phyloP scores from a whole-genome alignment of 1,139 yeast genomes.

The Candida glucosophila region DNA sequence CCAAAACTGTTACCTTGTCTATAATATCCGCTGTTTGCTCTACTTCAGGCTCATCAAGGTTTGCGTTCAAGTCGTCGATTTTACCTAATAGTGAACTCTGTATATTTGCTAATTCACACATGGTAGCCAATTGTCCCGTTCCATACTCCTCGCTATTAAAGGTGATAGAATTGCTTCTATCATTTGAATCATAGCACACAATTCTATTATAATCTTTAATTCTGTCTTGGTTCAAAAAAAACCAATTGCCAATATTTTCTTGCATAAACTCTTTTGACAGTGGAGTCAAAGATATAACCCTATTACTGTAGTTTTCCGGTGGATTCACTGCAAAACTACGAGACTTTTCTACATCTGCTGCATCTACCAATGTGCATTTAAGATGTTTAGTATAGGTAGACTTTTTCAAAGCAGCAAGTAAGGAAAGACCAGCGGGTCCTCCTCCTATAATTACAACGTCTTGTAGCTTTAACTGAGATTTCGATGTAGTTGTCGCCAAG shows the following conservation, averaged over 20 bases:
- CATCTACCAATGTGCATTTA: slow-evolving; percentile 67
- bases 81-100: slow-evolving; percentile 60
- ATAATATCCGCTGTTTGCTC: slow-evolving; percentile 41
- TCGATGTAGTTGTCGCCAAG: slow-evolving; percentile 5
- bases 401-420: slow-evolving; percentile 68
- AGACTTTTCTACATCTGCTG: slow-evolving; percentile 47
- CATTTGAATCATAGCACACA: slow-evolving; percentile 75
- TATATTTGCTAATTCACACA: slow-evolving; percentile 82
- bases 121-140: slow-evolving; percentile 49
- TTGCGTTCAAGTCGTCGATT: slow-evolving; percentile 40
- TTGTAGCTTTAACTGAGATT: slow-evolving; percentile 14
- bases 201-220: slow-evolving; percentile 74
- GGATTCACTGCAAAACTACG: slow-evolving; percentile 45
- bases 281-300: slow-evolving; percentile 85
- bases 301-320: slow-evolving; percentile 58
- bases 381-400: slow-evolving; percentile 55
- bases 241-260: slow-evolving; percentile 66
- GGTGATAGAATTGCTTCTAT: slow-evolving; percentile 58
- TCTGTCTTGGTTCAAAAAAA: slow-evolving; percentile 57
- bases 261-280: slow-evolving; percentile 60
- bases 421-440: slow-evolving; percentile 93
- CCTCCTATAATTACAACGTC: slow-evolving; percentile 93
- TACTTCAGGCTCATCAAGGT: slow-evolving; percentile 17
- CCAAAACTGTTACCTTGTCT: slow-evolving; percentile 60
- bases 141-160: slow-evolving; percentile 53